phyloP scores from a whole-genome alignment of 2,329 filamentous ascomycete genomes.

The Cladosporium sp. region DNA sequence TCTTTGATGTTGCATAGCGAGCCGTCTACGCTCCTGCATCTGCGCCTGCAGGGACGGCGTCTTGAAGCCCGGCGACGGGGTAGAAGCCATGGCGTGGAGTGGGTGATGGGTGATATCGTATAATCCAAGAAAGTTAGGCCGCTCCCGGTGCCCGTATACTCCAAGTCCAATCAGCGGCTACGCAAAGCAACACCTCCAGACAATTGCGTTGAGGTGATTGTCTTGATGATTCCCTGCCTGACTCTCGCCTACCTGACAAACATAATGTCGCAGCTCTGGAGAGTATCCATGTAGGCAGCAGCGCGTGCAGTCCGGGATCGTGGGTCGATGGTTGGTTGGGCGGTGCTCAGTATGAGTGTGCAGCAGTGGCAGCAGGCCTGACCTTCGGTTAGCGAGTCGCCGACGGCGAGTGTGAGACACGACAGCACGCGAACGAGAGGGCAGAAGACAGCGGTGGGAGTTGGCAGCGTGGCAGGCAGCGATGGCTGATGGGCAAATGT shows the following conservation, averaged over 20 bases:
- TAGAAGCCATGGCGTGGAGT: not conserved
- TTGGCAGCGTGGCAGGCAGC: not conserved
- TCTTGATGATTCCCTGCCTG: not conserved
- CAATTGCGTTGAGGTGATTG: slow-evolving; percentile 8
- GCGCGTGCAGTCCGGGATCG: not conserved
- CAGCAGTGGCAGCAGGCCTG: not conserved
- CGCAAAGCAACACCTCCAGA: not conserved
- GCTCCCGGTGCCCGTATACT: not conserved
- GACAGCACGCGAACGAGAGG: slow-evolving; percentile 3
- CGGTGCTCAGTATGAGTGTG: not conserved
- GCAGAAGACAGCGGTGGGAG: not conserved
- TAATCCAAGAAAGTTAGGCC: not conserved
- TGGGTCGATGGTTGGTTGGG: not conserved
- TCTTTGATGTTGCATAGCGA: not conserved
- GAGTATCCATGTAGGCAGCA: slow-evolving; percentile 6
- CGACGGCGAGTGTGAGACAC: slow-evolving; percentile 4
- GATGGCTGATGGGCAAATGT: not conserved
- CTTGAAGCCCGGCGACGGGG: not conserved
- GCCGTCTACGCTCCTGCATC: slow-evolving; percentile 2
- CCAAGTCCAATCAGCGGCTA: slow-evolving; percentile 2
- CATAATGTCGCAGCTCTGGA: not conserved
- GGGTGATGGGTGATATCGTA: not conserved
- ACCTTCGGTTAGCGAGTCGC: slow-evolving; percentile 7
- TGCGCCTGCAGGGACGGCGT: not conserved
- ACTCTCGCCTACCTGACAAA: not conserved